Evolutionary conservation across 1,284 basidiomycete genomes (phyloP), one percentile per base, ranked within the genome.

Genomic region (Porodaedalea pini): DNA sequence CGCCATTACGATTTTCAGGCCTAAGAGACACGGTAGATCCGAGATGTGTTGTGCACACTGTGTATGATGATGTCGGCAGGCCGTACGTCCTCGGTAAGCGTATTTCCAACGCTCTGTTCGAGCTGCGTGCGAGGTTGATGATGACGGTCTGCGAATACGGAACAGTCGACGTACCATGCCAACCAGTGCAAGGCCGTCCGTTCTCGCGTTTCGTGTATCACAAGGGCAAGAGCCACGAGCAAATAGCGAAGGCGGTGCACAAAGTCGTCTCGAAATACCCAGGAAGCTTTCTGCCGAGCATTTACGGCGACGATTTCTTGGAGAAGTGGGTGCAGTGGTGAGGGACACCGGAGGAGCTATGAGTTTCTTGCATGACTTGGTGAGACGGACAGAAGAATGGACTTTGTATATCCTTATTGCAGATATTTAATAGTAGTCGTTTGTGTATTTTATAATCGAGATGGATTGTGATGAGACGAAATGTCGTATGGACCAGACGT

Each of bases 251-350:
- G 40, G 15, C 23, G 19, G 39, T 52, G 2, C 25, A 41, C 31
- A 31, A 52, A n/a, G 23, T 40, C 13, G 29, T 52, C 15, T 15
- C 7, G 21, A 52, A 52, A 41, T 52, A 40, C 29, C 51, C 51
- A 11, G 40, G 27, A 52, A 52, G 37, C 6, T 52, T 52, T 23
- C 34, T 52, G n/a, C 51, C 51, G n/a, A 41, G 36, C n/a, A 23
- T 52, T 17, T 52, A 39, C 15, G 39, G 45, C 5, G 45, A 47
- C 1, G 25, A 47, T 31, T 47, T 47, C 25, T 25, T 47, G 25
- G 45, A 47, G n/a, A 47, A 47, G 25, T 47, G 45, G 45, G 45
- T 47, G 17, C 45, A 31, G 7, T 47, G 23, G 25, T 47, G 15
- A 31, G n/a, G n/a, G n/a, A n/a, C n/a, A n/a, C n/a, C n/a, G n/a